Evolutionary conservation across 108 stramenopile species (phyloP).

Genomic region (Pseudonitzschia delicatissima): DNA sequence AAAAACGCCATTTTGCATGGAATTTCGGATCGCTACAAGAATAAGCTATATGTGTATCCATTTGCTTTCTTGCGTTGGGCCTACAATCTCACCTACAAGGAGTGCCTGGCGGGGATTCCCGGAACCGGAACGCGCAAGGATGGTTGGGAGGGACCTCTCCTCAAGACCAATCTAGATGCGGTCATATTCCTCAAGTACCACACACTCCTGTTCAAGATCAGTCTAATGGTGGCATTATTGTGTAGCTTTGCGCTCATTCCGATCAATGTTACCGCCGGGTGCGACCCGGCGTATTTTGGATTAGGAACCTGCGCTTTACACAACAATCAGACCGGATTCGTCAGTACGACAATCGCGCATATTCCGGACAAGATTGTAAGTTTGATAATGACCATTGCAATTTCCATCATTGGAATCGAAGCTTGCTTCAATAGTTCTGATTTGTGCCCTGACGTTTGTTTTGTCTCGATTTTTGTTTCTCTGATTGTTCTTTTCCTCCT

Average conservation of each 20-base stretch:
- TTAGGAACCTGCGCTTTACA: not conserved
- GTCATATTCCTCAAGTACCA: constrained; percentile 74
- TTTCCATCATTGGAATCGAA: too few species aligned
- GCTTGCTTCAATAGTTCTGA: too few species aligned
- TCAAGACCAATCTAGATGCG: constrained; percentile 69
- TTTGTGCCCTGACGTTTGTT: too few species aligned
- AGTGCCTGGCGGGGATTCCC: constrained; percentile 61
- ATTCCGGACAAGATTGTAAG: constrained; percentile 32
- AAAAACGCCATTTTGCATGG: constrained; percentile 14
- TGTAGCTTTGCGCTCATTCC: constrained; percentile 60
- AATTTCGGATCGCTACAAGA: not conserved
- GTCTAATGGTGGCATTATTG: constrained; percentile 49
- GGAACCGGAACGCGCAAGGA: constrained; percentile 66
- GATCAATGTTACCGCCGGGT: constrained; percentile 53
- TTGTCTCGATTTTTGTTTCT: too few species aligned
- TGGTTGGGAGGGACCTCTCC: constrained; percentile 52
- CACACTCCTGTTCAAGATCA: constrained; percentile 47
- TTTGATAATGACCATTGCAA: too few species aligned
- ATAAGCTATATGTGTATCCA: not conserved
- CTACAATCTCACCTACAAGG: constrained; percentile 44
- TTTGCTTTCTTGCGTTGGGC: constrained; percentile 54
- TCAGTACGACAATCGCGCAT: constrained; percentile 67
- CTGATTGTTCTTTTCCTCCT: too few species aligned
- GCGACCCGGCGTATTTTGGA: constrained; percentile 10
- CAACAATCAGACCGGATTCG: constrained; percentile 54